Evolutionary conservation across 73 alveolate genomes (phyloP), one percentile per base, ranked within the genome.

Genomic region (Stentor coeruleus): DNA sequence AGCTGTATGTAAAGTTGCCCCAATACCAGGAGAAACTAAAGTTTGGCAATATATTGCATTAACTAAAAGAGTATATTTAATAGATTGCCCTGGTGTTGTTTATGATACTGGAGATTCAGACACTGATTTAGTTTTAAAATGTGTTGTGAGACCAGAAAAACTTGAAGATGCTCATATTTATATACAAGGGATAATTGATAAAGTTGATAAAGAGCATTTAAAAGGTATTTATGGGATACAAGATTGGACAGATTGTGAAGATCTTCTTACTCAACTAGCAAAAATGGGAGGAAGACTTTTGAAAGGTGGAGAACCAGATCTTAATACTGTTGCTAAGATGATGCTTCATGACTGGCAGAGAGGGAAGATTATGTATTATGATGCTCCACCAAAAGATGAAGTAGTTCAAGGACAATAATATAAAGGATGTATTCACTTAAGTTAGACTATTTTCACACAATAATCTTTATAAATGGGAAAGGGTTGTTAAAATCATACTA

Each of bases 31-130:
- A 37, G 99, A 98, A 87, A 98, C 99, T 3, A 96, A 97, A 86
- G 99, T 98, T 3, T 98, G 99, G 99, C 99, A 98, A 85, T 98
- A 98, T 87, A 94, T 98, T 38, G 92, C 99, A 20, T 86, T 98
- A 85, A 98, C 99, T 0, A 98, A 97, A 91, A 86, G 99, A 82
- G 96, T 98, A 36, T 98, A 98, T 91, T 89, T 98, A 84, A 97
- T 98, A 76, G 99, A 98, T 89, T 98, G 99, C 90, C 99, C 99
- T 38, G 99, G 99, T n/a, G 98, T 98, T 41, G 99, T 97, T 33
- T 94, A 96, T 88, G 96, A 94, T 77, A 89, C 94, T 87, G 98
- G 98, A 66, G 98, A 96, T 86, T 89, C 95, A 38, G 95, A 87
- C 59, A 89, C 77, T 20, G 89, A 85, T 41, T 87, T 93, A 77